A percentile compares a stretch with the other conserved stretches of the same genome.
Conservation (phyloP, 192 early-diverging fungal species). For the Backusella tuberculispora region DNA sequence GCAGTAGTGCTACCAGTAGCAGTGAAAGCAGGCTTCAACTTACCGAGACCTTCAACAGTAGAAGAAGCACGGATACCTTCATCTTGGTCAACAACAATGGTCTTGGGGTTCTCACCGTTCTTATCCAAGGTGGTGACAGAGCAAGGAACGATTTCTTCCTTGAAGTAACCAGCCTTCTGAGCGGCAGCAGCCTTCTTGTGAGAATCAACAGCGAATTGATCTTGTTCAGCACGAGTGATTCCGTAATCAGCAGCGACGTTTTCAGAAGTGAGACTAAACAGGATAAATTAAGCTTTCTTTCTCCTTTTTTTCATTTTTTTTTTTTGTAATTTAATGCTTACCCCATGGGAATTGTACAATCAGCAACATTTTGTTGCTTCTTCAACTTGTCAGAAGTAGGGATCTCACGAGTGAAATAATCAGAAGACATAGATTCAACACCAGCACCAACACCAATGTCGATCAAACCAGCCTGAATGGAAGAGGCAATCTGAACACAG, state of each 20-base stretch:
- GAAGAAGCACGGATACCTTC: constrained; percentile 89
- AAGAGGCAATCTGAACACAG: constrained; percentile 81
- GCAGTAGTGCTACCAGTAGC: constrained; percentile 87
- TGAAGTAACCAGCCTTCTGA: constrained; percentile 89
- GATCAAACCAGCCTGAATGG: constrained; percentile 90
- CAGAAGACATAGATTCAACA: constrained; percentile 92
- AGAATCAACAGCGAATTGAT: constrained; percentile 85
- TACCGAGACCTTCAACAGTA: constrained; percentile 79
- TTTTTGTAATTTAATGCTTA: constrained; percentile 22
- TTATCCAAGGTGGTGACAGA: constrained; percentile 74
- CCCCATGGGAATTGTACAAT: constrained; percentile 90
- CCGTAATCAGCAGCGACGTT: constrained; percentile 92
- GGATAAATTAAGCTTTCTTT: not conserved
- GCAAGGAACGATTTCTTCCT: constrained; percentile 90
- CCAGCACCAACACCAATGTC: constrained; percentile 93
- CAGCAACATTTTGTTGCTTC: constrained; percentile 64
- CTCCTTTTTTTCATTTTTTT: not conserved
- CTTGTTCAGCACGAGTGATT: constrained; percentile 87
- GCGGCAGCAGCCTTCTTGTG: constrained; percentile 88
- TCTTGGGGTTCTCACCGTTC: constrained; percentile 69
- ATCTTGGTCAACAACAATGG: constrained; percentile 77
- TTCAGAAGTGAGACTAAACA: constrained; percentile 85
- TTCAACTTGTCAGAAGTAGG: constrained; percentile 75
- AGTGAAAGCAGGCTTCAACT: constrained; percentile 87
- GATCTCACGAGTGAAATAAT: constrained; percentile 83